Conservation (phyloP, 1,284 basidiomycete genomes). For the Inonotus obliquus region DNA sequence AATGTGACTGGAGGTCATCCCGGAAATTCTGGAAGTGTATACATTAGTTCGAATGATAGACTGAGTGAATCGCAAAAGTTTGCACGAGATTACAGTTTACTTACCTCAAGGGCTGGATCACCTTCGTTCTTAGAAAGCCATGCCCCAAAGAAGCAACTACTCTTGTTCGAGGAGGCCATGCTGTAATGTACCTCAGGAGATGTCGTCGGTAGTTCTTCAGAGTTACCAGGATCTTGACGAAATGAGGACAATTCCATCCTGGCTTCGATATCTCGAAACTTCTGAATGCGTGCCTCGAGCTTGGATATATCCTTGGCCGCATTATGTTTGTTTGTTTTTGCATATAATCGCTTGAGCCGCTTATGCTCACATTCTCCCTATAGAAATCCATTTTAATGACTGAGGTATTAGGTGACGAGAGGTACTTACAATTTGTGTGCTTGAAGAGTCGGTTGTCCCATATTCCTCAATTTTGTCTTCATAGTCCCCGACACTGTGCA, state of each 20-base stretch:
- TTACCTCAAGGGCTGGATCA: constrained; percentile 23
- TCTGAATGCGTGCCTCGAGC: background rate
- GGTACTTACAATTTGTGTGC: constrained; percentile 2
- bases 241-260: no score
- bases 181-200: background rate
- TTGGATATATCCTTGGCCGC: background rate
- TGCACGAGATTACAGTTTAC: constrained; percentile 15
- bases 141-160: background rate
- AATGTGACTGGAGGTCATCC: no score
- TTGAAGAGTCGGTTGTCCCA: constrained; percentile 1
- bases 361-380: constrained; percentile 20
- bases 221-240: no score
- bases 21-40: no score
- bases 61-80: no score
- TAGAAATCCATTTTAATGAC: background rate
- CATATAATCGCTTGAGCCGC: constrained; percentile 12
- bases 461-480: background rate
- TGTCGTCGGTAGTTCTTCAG: no score
- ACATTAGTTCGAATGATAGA: no score
- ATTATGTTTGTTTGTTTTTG: constrained; percentile 7
- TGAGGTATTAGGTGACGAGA: no score
- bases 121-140: constrained; percentile 12
- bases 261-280: no score
- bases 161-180: background rate
- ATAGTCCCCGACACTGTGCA: background rate